Evolutionary conservation across 2,329 filamentous ascomycete species (phyloP), one percentile per base, ranked within the genome.

Genomic region (Lachnellula occidentalis): DNA sequence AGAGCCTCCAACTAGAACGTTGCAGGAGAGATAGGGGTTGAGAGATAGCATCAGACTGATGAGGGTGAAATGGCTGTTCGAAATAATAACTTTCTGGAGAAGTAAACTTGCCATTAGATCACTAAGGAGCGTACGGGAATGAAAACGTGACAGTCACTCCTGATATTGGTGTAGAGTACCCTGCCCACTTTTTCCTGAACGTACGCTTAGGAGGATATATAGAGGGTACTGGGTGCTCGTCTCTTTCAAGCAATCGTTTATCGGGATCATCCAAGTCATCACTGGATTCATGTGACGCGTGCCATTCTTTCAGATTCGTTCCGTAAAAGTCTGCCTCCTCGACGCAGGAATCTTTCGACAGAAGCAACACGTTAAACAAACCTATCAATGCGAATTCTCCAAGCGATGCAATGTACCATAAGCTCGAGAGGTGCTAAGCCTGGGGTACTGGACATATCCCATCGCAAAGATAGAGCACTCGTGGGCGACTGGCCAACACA

Each of bases 401-500:
- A 0, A 73, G 69, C 0, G 74, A 73, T 2, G 71, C 71, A 45
- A 74, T 74, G 54, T 74, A 74, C 74, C 74, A 76, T 51, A 76
- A 76, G 6, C 72, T 73, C 14, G 74, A 73, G 1, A 74, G 70
- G 41, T 76, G 74, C 50, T 76, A 73, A 3, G 74, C n/a, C 72
- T 71, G 6, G 76, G 59, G 3, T 68, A 71, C 15, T 71, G 70
- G 1, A 76, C 76, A 69, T 36, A 69, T 15, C n/a, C n/a, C n/a
- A 74, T 73, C 0, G 73, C 73, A 48, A 65, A 65, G 45, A 73
- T 71, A 2, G 76, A 66, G 4, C 73, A 69, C 7, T 71, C 64
- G 7, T 70, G 67, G 21, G 73, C 74, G 4, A 72, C 73, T 2
- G 62, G 61, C 6, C 61, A 55, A 45, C 63, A 65, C 17, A 66